Base-by-base conservation (phyloP, 2,329 filamentous ascomycete genomes). In the Hypoxylon sp. region DNA sequence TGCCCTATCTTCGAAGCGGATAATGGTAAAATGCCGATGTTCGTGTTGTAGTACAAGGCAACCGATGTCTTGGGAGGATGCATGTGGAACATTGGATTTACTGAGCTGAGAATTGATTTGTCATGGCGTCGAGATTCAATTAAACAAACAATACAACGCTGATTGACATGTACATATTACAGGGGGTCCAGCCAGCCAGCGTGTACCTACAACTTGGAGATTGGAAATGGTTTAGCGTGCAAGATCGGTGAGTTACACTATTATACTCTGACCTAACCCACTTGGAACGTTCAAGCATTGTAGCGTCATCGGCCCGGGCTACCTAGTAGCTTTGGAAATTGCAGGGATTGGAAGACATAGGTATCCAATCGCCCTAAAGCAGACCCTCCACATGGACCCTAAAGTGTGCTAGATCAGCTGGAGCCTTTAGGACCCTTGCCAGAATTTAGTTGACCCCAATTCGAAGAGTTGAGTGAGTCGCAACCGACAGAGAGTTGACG, bases 221-320 rank as follows among this genome's bases (percentile, higher is more conserved):
- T n/a, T n/a, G n/a, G 5, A 14, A n/a, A 58, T n/a, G n/a, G n/a
- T 30, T 38, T 50, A 59, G 25, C 36, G 53, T 11, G 21, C 6
- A 36, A 32, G 28, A 14, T 36, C 38, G 30, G 52, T 17, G 36
- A 56, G 38, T 28, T 25, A 30, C 28, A 30, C 28, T 14, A 34
- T 43, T 38, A 48, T 61, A n/a, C 59, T 48, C 59, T 48, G 59
- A 53, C 19, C 21, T 30, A 30, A 34, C 41, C 25, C 25, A 45
- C 52, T 23, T 2, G 1, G 17, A 5, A 36, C 19, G 30, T 45
- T 60, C 43, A 46, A 55, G 55, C 55, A 50, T 64, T 14, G 51
- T 61, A 65, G 63, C 63, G 51, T 61, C 63, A 61, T 65, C 57
- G 57, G 57, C 25, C 28, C 49, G 57, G 51, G 28, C 46, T 55